A percentile compares a stretch with the other conserved stretches of the same genome.
phyloP scores from a whole-genome alignment of 306 rosid genomes.

The Mimosa bimucronata region DNA sequence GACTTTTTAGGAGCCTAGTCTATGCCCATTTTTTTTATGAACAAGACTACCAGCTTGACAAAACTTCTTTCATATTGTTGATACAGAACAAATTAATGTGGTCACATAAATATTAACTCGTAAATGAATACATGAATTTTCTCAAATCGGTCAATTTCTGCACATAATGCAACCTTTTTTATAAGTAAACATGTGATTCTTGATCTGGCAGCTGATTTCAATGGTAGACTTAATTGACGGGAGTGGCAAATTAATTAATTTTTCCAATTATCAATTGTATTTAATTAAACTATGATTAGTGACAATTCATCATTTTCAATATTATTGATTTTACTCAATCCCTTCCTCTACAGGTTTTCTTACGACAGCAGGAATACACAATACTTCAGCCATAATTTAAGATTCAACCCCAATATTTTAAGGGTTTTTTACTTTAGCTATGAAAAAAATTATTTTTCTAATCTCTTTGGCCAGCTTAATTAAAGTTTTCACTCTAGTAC shows the following conservation, averaged over 20 bases:
- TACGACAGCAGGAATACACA: background rate
- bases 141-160: background rate
- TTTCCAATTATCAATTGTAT: background rate
- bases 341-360: background rate
- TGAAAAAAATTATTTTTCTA: background rate
- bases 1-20: background rate
- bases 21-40: too few relatives aligned
- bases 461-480: background rate
- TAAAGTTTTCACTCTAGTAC: background rate
- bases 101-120: background rate
- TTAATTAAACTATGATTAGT: background rate
- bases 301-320: background rate
- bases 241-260: background rate
- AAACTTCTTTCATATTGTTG: background rate
- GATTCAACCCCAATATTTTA: background rate
- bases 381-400: background rate
- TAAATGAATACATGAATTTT: background rate
- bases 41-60: background rate
- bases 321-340: background rate
- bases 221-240: background rate
- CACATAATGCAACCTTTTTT: background rate
- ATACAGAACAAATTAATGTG: background rate
- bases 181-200: background rate
- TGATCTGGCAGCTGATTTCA: background rate
- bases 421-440: background rate